Conservation (phyloP, 1,139 yeast species). For the Komagataea norvegica region DNA sequence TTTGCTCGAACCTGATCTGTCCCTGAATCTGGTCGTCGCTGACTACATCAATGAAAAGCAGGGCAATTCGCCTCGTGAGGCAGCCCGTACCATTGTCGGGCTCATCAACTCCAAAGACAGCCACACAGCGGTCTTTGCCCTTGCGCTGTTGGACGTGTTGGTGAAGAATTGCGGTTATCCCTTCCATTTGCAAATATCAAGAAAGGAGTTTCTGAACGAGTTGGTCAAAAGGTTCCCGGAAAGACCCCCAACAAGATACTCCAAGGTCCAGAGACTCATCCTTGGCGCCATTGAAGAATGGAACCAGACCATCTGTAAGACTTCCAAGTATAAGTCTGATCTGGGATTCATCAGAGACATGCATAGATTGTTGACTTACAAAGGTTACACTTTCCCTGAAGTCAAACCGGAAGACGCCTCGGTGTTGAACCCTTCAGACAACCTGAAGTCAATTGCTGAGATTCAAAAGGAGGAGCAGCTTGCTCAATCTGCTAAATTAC, state of each 20-base stretch:
- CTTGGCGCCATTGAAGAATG: conserved; percentile 94
- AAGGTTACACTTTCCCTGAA: conserved; percentile 90
- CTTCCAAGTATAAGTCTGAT: conserved; percentile 87
- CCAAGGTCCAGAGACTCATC: conserved; percentile 77
- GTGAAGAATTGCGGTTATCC: conserved; percentile 99
- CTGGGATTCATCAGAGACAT: conserved; percentile 89
- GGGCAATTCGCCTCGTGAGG: conserved; percentile 88
- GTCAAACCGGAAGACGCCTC: conserved; percentile 88
- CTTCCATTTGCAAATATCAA: conserved; percentile 86
- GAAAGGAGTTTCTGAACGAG: conserved; percentile 92
- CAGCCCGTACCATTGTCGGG: conserved; percentile 85
- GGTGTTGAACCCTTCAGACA: conserved; percentile 88
- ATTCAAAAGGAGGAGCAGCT: conserved; percentile 87
- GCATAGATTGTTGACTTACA: conserved; percentile 85
- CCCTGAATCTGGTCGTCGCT: conserved; percentile 85
- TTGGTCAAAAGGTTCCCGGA: conserved; percentile 92
- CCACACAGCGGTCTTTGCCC: conserved; percentile 62
- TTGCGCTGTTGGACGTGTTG: conserved; percentile 69
- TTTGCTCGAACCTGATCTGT: conserved; percentile 81
- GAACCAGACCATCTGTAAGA: conserved; percentile 92
- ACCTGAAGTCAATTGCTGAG: conserved; percentile 83
- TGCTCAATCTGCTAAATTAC: conserved; percentile 92
- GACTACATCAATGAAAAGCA: conserved; percentile 91
- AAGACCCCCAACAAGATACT: conserved; percentile 82
- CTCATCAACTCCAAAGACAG: conserved; percentile 79